Base-by-base conservation (phyloP, 331 rosid species). In the Malus hybrid region DNA sequence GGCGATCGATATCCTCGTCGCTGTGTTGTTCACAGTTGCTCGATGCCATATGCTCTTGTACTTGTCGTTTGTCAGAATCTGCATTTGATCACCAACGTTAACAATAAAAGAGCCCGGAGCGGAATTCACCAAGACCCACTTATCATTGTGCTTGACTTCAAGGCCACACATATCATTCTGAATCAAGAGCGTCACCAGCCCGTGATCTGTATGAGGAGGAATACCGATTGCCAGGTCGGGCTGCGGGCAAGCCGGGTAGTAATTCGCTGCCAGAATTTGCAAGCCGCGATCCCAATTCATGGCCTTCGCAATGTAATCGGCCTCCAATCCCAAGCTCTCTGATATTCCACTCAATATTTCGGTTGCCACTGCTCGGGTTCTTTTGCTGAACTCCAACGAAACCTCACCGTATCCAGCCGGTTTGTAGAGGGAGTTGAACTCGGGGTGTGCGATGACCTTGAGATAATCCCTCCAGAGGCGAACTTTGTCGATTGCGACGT, bases 381-480 rank as follows among this genome's bases (percentile, higher is more conserved):
- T 57, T n/a, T 56, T 69, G 59, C 73, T 69, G 33, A 24, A 69
- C 22, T 69, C 73, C 57, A 69, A 4, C 5, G 73, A 69, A 15
- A 46, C 59, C 60, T 69, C 73, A 27, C 73, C 50, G 6, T 46
- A 44, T 42, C 28, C n/a, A 42, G 52, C 77, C 7, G 93, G 93
- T 14, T 85, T 89, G 78, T 70, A 78, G 6, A 88, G 93, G 29
- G 87, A 81, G 46, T 80, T 77, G 80, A 89, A 89, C 7, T 81
- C 44, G 2, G 88, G 93, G 31, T 70, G 80, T 0, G 88, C 80
- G 5, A 76, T 67, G 60, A 72, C 85, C 78, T 89, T 89, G 50
- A 89, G 85, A 69, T 61, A 87, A 80, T 89, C 94, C 78, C 91
- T 87, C 94, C 91, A 87, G 4, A 80, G 83, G 64, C 86, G 91